Evolutionary conservation across 2,329 filamentous ascomycete species (phyloP).

Genomic region (Calonectria pteridis): DNA sequence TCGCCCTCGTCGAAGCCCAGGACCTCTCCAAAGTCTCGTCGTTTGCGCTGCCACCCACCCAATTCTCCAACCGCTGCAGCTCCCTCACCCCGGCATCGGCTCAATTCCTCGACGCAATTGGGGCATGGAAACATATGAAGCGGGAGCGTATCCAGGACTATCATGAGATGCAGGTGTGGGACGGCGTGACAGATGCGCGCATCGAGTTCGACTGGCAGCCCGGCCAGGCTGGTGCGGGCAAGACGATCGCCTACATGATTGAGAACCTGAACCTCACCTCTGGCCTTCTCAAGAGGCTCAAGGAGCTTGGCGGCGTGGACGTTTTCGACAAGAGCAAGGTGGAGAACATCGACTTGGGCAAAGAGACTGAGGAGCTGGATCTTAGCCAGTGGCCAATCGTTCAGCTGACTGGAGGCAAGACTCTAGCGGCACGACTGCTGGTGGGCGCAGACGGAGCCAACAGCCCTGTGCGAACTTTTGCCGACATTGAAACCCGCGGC

Average conservation of each 20-base stretch:
- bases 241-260: constrained; percentile 92
- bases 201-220: constrained; percentile 88
- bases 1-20: constrained; percentile 92
- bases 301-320: constrained; percentile 76
- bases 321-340: constrained; percentile 84
- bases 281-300: constrained; percentile 78
- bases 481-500: constrained; percentile 84
- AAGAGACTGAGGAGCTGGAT: constrained; percentile 76
- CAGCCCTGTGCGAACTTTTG: constrained; percentile 91
- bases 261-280: constrained; percentile 93
- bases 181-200: constrained; percentile 86
- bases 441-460: constrained; percentile 96
- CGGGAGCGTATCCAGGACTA: constrained; percentile 84
- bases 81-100: constrained; percentile 92
- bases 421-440: constrained; percentile 84
- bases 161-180: constrained; percentile 98
- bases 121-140: constrained; percentile 85
- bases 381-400: constrained; percentile 90
- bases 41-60: constrained; percentile 74
- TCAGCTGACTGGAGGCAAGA: constrained; percentile 74
- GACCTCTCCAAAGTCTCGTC: constrained; percentile 77
- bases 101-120: constrained; percentile 84
- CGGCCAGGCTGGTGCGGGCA: constrained; percentile 57
- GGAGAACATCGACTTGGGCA: constrained; percentile 81
- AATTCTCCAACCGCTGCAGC: constrained; percentile 94